These are phyloP conservation scores for Gymnopilus dilepis DNA, from an alignment of 768 basidiomycete genomes.

Conservation along the genomic window DNA sequence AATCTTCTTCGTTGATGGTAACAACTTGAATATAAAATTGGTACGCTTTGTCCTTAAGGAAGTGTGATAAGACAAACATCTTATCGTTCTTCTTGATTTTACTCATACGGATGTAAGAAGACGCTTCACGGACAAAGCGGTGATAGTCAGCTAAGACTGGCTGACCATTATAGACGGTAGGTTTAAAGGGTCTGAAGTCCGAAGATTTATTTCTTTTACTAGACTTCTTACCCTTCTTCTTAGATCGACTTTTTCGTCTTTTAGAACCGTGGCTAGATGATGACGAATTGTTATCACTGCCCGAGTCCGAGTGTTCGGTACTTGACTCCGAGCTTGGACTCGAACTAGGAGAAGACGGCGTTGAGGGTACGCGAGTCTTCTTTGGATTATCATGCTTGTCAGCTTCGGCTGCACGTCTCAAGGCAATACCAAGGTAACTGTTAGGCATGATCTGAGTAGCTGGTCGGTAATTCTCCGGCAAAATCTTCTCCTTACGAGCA, in stretches of 20 bases:
- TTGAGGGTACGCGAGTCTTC: background rate
- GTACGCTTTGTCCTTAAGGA: slow-evolving; percentile 35
- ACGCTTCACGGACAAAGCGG: background rate
- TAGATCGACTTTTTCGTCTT: background rate
- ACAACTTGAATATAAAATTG: slow-evolving; percentile 38
- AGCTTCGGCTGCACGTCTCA: background rate
- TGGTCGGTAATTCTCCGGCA: background rate
- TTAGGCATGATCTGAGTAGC: background rate
- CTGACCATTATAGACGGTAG: background rate
- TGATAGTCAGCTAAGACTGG: background rate
- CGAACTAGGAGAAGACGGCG: background rate
- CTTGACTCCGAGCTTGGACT: background rate
- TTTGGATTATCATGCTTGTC: background rate
- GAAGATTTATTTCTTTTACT: background rate
- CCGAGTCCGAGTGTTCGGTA: background rate
- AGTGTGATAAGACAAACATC: slow-evolving; percentile 17
- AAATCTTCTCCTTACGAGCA: background rate
- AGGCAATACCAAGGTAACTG: background rate
- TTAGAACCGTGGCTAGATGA: background rate
- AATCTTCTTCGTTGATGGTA: slow-evolving; percentile 25
- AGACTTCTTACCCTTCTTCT: background rate
- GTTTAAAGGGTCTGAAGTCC: background rate
- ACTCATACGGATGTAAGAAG: background rate
- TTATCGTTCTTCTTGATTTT: background rate
- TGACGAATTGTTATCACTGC: too few species aligned